Evolutionary conservation across 2,329 filamentous ascomycete species (phyloP).

Genomic region (Aciculosporium take): DNA sequence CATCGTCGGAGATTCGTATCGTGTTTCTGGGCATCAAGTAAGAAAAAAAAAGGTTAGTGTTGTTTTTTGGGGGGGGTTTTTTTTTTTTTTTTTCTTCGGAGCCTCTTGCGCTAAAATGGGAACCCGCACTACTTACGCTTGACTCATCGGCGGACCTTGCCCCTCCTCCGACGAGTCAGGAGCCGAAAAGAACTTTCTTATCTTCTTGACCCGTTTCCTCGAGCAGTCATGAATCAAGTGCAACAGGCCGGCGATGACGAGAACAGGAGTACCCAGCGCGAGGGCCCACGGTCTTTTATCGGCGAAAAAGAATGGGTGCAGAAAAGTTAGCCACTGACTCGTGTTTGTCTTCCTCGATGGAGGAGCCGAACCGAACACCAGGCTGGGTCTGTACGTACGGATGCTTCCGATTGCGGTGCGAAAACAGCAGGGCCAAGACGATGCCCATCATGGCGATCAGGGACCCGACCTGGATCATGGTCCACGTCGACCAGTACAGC

Average conservation of each 20-base stretch:
- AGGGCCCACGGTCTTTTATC: conserved; percentile 42
- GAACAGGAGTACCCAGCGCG: conserved; percentile 43
- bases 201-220: conserved; percentile 21
- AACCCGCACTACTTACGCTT: conserved; percentile 29
- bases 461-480: conserved; percentile 43
- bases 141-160: conserved; percentile 25
- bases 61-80: not conserved
- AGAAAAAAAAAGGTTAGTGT: no score
- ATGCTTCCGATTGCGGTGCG: conserved; percentile 33
- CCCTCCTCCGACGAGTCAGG: conserved; percentile 11
- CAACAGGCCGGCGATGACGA: conserved; percentile 41
- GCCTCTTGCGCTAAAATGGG: no score
- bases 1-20: conserved; percentile 19
- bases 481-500: conserved; percentile 48
- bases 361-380: no score
- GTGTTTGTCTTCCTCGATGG: not conserved
- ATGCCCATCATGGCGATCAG: conserved; percentile 45
- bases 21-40: conserved; percentile 23
- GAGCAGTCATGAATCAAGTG: conserved; percentile 31
- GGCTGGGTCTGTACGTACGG: no score
- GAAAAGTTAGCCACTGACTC: conserved; percentile 1
- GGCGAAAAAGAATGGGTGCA: not conserved
- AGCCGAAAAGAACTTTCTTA: conserved; percentile 14
- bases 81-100: not conserved
- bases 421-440: conserved; percentile 37